Percentiles rank a stretch among this genome's conserved stretches.
These are phyloP conservation scores for Apiospora kogelbergensis DNA, from an alignment of 2,329 filamentous ascomycete species.

Conservation along the genomic window DNA sequence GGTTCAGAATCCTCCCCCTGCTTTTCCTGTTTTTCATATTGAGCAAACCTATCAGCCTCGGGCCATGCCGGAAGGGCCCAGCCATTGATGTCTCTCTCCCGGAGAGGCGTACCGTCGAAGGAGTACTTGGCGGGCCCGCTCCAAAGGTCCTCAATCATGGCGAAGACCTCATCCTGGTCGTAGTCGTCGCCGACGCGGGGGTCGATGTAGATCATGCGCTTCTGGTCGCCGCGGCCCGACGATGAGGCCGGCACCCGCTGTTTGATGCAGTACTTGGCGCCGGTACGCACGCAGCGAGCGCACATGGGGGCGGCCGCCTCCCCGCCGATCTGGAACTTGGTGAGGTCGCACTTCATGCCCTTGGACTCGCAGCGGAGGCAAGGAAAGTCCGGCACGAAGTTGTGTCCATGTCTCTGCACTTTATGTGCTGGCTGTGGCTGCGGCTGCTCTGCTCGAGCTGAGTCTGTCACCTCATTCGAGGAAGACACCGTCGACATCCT, in stretches of 20 bases:
- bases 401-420: neutral
- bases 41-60: neutral
- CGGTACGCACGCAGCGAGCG: neutral
- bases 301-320: neutral
- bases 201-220: neutral
- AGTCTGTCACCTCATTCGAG: neutral
- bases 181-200: neutral
- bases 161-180: neutral
- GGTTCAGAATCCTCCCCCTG: neutral
- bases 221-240: neutral
- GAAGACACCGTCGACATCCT: neutral
- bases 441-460: neutral
- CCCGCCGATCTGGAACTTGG: neutral
- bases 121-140: neutral
- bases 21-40: neutral
- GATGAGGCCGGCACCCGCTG: neutral
- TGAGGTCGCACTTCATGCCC: neutral
- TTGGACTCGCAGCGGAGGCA: conserved; percentile 1
- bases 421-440: neutral
- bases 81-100: neutral
- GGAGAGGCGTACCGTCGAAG: neutral
- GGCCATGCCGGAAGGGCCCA: neutral
- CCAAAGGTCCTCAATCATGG: neutral
- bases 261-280: neutral
- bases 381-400: neutral